Percentiles rank a stretch among this genome's conserved stretches.
These are phyloP conservation scores for Ustilago hordei DNA, from an alignment of 1,284 basidiomycete species.

Conservation along the genomic window DNA sequence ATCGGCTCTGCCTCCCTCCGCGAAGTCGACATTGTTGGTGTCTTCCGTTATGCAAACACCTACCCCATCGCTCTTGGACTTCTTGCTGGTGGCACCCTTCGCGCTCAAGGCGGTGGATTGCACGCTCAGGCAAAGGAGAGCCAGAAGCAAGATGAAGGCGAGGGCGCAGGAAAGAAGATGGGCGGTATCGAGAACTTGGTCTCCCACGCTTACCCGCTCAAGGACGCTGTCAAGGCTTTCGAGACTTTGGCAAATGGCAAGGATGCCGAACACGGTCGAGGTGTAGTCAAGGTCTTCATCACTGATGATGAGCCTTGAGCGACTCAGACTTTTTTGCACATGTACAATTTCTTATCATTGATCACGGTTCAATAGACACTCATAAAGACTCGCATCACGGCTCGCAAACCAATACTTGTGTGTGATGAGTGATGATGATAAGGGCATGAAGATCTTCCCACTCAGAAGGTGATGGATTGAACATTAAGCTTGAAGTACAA, in stretches of 20 bases:
- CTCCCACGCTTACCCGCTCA: slow-evolving; percentile 51
- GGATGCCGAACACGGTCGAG: slow-evolving; percentile 36
- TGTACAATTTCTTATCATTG: slow-evolving; percentile 8
- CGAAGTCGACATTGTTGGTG: slow-evolving; percentile 92
- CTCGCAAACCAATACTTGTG: neutral
- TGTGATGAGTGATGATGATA: neutral
- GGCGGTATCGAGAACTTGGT: slow-evolving; percentile 59
- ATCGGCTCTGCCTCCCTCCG: slow-evolving; percentile 83
- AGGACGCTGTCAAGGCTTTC: slow-evolving; percentile 52
- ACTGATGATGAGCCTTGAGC: slow-evolving; percentile 39
- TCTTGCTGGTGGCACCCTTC: slow-evolving; percentile 49
- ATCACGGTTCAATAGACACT: slow-evolving; percentile 13
- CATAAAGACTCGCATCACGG: neutral
- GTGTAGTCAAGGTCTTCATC: slow-evolving; percentile 62
- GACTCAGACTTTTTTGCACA: neutral
- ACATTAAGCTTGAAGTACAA: neutral
- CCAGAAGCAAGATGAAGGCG: slow-evolving; percentile 18
- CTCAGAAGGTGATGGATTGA: neutral
- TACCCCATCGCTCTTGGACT: slow-evolving; percentile 79
- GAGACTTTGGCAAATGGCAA: slow-evolving; percentile 53
- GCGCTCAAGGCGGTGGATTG: slow-evolving; percentile 37
- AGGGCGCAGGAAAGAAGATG: slow-evolving; percentile 30
- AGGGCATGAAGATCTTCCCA: neutral
- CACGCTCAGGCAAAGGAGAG: slow-evolving; percentile 20
- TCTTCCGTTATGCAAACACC: slow-evolving; percentile 82